A percentile compares a stretch with the other conserved stretches of the same genome.
These are phyloP conservation scores for Pythium dissimile DNA, from an alignment of 352 stramenopile genomes.

Conservation along the genomic window DNA sequence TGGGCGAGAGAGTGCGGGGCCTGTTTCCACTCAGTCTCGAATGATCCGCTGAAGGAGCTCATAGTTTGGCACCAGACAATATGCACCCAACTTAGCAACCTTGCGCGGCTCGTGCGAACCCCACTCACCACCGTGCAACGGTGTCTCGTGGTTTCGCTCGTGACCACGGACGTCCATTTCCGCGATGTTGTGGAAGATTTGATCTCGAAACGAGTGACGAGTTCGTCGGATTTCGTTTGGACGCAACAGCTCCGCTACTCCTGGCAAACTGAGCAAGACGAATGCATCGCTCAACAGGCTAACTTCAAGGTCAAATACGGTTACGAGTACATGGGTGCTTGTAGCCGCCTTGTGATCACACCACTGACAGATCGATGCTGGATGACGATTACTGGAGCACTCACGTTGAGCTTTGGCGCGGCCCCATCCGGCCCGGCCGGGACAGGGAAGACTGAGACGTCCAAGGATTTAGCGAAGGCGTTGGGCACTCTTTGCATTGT, in stretches of 20 bases:
- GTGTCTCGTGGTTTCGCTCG: conserved; percentile 56
- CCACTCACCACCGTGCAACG: conserved; percentile 53
- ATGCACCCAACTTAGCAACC: conserved; percentile 55
- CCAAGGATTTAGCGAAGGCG: conserved; percentile 91
- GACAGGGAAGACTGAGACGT: conserved; percentile 94
- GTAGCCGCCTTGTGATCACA: conserved; percentile 90
- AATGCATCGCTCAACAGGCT: conserved; percentile 53
- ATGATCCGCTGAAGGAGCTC: conserved; percentile 51
- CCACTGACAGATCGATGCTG: conserved; percentile 92
- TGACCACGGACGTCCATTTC: conserved; percentile 78
- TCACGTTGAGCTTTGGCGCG: conserved; percentile 86
- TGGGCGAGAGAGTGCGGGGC: conserved; percentile 71
- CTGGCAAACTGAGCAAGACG: conserved; percentile 62
- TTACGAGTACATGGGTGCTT: conserved; percentile 92
- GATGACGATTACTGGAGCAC: conserved; percentile 90
- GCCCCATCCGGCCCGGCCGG: conserved; percentile 86
- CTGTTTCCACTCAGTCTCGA: conserved; percentile 49
- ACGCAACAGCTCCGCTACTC: conserved; percentile 75
- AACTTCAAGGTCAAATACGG: conserved; percentile 81
- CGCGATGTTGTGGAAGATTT: conserved; percentile 74
- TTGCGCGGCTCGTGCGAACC: conserved; percentile 63
- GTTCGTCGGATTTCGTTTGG: conserved; percentile 67
- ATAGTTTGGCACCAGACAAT: conserved; percentile 67
- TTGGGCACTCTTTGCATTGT: conserved; percentile 93
- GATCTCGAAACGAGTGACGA: conserved; percentile 40